Percentiles rank a stretch among this genome's conserved stretches.
phyloP scores from a whole-genome alignment of 2,329 filamentous ascomycete genomes.

The Ceratocystis smalleyi region DNA sequence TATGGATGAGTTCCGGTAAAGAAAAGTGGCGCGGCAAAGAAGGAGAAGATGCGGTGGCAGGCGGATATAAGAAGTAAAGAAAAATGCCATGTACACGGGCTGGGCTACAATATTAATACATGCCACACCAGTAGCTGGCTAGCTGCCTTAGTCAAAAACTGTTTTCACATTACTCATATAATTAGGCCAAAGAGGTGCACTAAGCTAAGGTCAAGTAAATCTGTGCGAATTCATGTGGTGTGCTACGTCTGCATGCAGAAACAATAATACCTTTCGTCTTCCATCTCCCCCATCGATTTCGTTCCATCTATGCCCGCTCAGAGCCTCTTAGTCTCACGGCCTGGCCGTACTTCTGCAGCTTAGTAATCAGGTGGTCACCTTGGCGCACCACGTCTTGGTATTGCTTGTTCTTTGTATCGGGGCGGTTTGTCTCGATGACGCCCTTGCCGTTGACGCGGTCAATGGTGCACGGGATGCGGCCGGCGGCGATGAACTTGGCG shows the following conservation, averaged over 20 bases:
- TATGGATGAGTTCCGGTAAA: constrained; percentile 58
- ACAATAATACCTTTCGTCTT: background rate
- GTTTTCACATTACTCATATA: too few species aligned
- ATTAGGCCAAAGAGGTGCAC: background rate
- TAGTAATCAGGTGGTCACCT: constrained; percentile 93
- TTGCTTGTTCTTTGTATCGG: constrained; percentile 99
- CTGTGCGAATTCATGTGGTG: constrained; percentile 8
- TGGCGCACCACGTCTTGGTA: constrained; percentile 97
- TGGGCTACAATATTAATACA: background rate
- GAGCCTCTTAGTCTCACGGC: constrained; percentile 86
- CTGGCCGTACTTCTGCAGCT: constrained; percentile 98
- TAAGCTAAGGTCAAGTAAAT: background rate
- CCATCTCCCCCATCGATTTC: background rate
- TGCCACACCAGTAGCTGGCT: background rate
- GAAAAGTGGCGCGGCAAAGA: constrained; percentile 10
- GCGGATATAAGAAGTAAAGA: background rate
- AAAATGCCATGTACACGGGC: background rate
- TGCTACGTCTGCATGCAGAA: constrained; percentile 8
- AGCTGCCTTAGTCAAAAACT: too few species aligned
- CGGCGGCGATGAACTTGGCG: constrained; percentile 89
- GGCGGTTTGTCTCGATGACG: constrained; percentile 93
- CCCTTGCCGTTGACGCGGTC: constrained; percentile 92
- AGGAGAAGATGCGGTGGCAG: background rate
- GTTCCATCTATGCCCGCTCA: constrained; percentile 58
- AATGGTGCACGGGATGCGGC: constrained; percentile 90